phyloP scores from a whole-genome alignment of 768 basidiomycete genomes.

The Hygrocybe coccinea region DNA sequence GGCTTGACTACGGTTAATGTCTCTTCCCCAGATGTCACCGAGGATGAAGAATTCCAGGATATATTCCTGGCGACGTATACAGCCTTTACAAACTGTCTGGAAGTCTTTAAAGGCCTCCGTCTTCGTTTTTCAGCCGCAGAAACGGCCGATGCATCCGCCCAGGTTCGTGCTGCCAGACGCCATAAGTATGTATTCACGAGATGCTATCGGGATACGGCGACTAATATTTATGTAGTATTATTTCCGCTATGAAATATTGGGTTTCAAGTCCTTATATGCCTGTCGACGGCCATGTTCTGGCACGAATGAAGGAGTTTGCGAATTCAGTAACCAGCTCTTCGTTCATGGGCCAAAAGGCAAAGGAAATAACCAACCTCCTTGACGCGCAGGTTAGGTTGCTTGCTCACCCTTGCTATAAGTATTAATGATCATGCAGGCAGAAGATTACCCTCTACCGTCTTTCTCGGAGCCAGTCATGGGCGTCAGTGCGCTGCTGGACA shows the following conservation, averaged over 20 bases:
- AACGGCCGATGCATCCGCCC: not conserved
- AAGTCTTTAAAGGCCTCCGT: constrained; percentile 5
- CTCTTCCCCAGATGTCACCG: not conserved
- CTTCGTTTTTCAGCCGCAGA: constrained; percentile 1
- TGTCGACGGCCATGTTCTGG: not conserved
- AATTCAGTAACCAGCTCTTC: not conserved
- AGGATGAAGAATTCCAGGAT: constrained; percentile 5
- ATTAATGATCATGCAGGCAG: not conserved
- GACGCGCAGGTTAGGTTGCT: not conserved
- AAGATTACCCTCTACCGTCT: not conserved
- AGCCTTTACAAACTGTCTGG: not conserved
- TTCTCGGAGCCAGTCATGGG: not conserved
- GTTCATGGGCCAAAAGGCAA: constrained; percentile 5
- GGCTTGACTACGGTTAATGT: not conserved
- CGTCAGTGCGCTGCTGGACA: not conserved
- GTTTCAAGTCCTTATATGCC: not conserved
- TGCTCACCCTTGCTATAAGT: not conserved
- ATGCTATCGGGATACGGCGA: not conserved
- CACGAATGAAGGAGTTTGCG: constrained; percentile 4
- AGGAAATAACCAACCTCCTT: not conserved
- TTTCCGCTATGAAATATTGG: constrained; percentile 6
- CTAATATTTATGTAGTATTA: not conserved
- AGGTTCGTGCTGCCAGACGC: constrained; percentile 1
- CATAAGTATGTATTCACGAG: not conserved
- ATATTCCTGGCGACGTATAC: constrained; percentile 4